Evolutionary conservation across 139 green algal species (phyloP).

Genomic region (Chlorella vulgaris): DNA sequence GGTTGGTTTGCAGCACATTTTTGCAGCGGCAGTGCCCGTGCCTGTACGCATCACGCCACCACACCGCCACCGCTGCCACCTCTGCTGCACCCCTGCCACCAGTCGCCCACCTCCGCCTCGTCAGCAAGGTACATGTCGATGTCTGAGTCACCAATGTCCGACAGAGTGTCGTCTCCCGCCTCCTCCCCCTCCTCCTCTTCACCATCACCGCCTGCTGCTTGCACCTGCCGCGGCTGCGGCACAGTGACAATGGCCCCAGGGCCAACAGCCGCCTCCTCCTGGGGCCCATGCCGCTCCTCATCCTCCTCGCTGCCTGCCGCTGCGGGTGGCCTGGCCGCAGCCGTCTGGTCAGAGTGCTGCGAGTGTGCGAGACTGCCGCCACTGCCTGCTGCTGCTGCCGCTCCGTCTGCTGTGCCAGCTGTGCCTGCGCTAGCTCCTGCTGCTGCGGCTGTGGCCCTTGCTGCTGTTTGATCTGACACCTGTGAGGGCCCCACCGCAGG

Average conservation of each 20-base stretch:
- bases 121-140: constrained; percentile 46
- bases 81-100: too few species aligned
- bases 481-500: background rate
- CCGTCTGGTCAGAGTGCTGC: constrained; percentile 22
- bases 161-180: constrained; percentile 38
- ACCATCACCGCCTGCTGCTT: background rate
- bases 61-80: too few species aligned
- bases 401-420: background rate
- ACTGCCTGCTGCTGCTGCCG: background rate
- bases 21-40: too few species aligned
- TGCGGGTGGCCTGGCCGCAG: background rate
- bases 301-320: background rate
- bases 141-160: constrained; percentile 45
- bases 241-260: constrained; percentile 1
- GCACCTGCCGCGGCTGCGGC: background rate
- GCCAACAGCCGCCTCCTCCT: background rate
- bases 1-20: too few species aligned
- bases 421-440: background rate
- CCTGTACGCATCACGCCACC: too few species aligned
- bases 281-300: background rate
- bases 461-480: constrained; percentile 16
- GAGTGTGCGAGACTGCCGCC: background rate
- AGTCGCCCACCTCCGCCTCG: background rate
- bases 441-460: background rate
- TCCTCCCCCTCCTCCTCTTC: constrained; percentile 36